Conservation (phyloP, 2,329 filamentous ascomycete genomes). For the Chaetothyriales sp. region DNA sequence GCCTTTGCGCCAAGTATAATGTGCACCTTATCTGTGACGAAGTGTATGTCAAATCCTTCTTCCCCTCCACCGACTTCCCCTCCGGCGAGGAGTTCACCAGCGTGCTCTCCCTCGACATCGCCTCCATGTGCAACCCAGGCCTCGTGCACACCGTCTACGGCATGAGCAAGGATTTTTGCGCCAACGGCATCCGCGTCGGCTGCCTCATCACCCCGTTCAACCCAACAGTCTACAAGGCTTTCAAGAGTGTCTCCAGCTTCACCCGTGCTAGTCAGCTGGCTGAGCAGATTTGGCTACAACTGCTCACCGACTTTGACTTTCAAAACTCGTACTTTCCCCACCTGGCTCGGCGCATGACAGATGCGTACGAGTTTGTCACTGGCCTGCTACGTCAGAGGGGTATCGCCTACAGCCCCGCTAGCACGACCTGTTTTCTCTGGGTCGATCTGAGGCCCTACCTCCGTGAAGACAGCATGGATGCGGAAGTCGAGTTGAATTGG, state of each 20-base stretch:
- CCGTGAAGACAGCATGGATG: slow-evolving; percentile 6
- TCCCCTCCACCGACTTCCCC: slow-evolving; percentile 22
- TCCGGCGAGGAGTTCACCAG: slow-evolving; percentile 31
- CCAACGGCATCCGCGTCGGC: slow-evolving; percentile 19
- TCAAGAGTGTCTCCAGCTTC: slow-evolving; percentile 32
- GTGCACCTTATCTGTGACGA: slow-evolving; percentile 47
- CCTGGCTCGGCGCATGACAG: slow-evolving; percentile 8
- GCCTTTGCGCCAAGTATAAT: slow-evolving; percentile 35
- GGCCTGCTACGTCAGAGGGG: slow-evolving; percentile 3
- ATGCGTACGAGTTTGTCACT: slow-evolving; percentile 10
- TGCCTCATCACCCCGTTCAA: slow-evolving; percentile 35
- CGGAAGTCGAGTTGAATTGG: slow-evolving; percentile 9
- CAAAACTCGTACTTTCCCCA: slow-evolving; percentile 10
- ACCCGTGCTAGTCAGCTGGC: slow-evolving; percentile 34
- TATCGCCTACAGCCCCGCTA: slow-evolving; percentile 10
- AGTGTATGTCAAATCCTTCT: slow-evolving; percentile 44
- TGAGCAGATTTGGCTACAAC: slow-evolving; percentile 21
- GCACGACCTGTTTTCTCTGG: slow-evolving; percentile 13
- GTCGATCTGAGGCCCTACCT: slow-evolving; percentile 10
- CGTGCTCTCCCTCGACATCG: slow-evolving; percentile 30
- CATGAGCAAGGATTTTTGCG: slow-evolving; percentile 14
- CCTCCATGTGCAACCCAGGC: slow-evolving; percentile 28
- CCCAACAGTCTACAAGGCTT: slow-evolving; percentile 24
- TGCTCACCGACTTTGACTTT: slow-evolving; percentile 9
- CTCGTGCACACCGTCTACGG: slow-evolving; percentile 13